A percentile compares a stretch with the other conserved stretches of the same genome.
phyloP scores from a whole-genome alignment of 306 rosid species.

The Acacia crassicarpa region DNA sequence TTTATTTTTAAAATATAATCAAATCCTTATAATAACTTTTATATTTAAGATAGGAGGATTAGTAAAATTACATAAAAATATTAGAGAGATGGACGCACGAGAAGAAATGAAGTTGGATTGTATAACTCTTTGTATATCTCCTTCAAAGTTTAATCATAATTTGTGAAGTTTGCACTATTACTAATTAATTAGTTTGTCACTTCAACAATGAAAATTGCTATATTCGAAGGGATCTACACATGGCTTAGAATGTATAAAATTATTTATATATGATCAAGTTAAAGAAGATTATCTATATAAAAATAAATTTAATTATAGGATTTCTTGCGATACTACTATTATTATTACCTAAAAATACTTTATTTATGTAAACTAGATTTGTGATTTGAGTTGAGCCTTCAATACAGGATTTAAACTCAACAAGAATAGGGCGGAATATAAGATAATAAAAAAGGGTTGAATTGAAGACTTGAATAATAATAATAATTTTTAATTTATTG shows the following conservation, averaged over 20 bases:
- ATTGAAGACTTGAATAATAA: not conserved
- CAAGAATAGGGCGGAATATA: slow-evolving; percentile 16
- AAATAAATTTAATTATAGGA: not conserved
- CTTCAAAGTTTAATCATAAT: too few relatives aligned
- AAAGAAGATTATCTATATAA: too few relatives aligned
- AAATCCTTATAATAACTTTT: too few relatives aligned
- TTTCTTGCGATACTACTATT: not conserved
- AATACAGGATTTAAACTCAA: not conserved
- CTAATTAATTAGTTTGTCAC: not conserved
- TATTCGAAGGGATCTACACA: not conserved
- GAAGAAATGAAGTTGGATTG: not conserved
- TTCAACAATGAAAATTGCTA: not conserved
- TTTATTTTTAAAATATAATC: too few relatives aligned
- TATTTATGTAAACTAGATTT: not conserved
- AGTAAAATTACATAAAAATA: not conserved
- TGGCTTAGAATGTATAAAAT: not conserved
- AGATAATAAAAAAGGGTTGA: slow-evolving; percentile 29
- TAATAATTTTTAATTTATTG: not conserved
- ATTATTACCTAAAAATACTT: not conserved
- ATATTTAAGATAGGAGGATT: not conserved
- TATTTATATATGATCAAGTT: not conserved
- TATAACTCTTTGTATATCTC: not conserved
- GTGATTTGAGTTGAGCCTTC: not conserved
- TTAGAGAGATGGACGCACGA: not conserved
- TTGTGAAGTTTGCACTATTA: not conserved